Evolutionary conservation across 768 basidiomycete genomes (phyloP).

Genomic region (Leucogyrophana mollusca): DNA sequence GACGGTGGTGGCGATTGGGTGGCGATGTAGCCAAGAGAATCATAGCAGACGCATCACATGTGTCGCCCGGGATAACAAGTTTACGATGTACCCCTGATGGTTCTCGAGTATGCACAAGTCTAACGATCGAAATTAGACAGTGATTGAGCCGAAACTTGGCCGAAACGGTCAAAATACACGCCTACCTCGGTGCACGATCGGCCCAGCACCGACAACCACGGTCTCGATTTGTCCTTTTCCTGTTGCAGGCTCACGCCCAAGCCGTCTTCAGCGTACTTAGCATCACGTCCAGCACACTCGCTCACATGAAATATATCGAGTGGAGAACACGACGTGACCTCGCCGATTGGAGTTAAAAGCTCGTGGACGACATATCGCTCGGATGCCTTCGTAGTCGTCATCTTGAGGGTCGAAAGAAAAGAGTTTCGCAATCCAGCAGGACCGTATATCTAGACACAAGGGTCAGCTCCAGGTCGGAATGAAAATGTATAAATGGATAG

Average conservation of each 20-base stretch:
- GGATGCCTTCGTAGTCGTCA: conserved; percentile 61
- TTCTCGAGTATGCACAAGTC: conserved; percentile 78
- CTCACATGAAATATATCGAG: conserved; percentile 53
- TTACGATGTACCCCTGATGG: conserved; percentile 49
- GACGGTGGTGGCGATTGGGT: conserved; percentile 50
- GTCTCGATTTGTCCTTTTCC: conserved; percentile 38
- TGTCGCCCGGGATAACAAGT: conserved; percentile 78
- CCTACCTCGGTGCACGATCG: conserved; percentile 74
- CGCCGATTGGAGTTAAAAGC: conserved; percentile 57
- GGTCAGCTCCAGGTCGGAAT: background rate
- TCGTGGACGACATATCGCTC: conserved; percentile 79
- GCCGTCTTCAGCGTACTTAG: conserved; percentile 53
- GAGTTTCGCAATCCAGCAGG: conserved; percentile 77
- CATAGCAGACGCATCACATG: conserved; percentile 60
- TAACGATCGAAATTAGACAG: conserved; percentile 22
- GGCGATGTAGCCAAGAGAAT: conserved; percentile 51
- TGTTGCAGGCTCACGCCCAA: conserved; percentile 61
- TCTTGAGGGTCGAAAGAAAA: conserved; percentile 64
- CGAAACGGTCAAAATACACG: background rate
- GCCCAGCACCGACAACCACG: conserved; percentile 68
- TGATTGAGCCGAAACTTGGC: background rate
- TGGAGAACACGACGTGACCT: conserved; percentile 48
- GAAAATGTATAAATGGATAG: conserved; percentile 7
- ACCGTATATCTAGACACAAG: conserved; percentile 71
- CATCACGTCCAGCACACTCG: conserved; percentile 63